phyloP scores from a whole-genome alignment of 1,284 basidiomycete genomes.

The Inonotus hispidus region DNA sequence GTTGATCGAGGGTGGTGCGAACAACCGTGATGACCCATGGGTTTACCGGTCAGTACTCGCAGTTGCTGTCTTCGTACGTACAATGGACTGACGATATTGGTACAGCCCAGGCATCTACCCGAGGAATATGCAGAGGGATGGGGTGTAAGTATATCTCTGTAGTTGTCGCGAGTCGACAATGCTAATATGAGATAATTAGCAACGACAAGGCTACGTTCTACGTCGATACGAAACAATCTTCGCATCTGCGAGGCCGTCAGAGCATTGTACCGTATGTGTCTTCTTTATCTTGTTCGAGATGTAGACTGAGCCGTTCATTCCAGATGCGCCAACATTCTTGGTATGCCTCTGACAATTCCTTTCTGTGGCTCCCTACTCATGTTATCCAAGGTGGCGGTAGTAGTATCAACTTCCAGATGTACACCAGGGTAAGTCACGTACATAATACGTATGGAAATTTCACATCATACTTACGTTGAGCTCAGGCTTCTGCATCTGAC shows the following conservation, averaged over 20 bases:
- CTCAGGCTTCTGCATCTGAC: slow-evolving; percentile 58
- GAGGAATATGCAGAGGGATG: slow-evolving; percentile 63
- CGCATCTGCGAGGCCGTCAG: slow-evolving; percentile 53
- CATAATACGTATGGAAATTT: not conserved
- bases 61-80: not conserved
- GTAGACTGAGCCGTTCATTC: slow-evolving; percentile 5
- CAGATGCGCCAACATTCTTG: slow-evolving; percentile 64
- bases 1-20: slow-evolving; percentile 68
- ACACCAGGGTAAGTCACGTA: slow-evolving; percentile 45
- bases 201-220: slow-evolving; percentile 74
- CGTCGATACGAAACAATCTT: slow-evolving; percentile 51
- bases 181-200: slow-evolving; percentile 30
- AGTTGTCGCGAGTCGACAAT: not conserved
- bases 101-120: slow-evolving; percentile 60
- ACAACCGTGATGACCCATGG: slow-evolving; percentile 72
- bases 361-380: not conserved
- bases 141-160: slow-evolving; percentile 40
- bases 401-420: slow-evolving; percentile 63
- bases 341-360: slow-evolving; percentile 29
- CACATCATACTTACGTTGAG: slow-evolving; percentile 12
- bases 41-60: slow-evolving; percentile 46
- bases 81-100: not conserved
- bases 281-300: not conserved
- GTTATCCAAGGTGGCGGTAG: slow-evolving; percentile 41
- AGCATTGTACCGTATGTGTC: slow-evolving; percentile 59